Evolutionary conservation across 208 protist species (phyloP), one percentile per base, ranked within the genome.

Genomic region (Crithidia sp.): DNA sequence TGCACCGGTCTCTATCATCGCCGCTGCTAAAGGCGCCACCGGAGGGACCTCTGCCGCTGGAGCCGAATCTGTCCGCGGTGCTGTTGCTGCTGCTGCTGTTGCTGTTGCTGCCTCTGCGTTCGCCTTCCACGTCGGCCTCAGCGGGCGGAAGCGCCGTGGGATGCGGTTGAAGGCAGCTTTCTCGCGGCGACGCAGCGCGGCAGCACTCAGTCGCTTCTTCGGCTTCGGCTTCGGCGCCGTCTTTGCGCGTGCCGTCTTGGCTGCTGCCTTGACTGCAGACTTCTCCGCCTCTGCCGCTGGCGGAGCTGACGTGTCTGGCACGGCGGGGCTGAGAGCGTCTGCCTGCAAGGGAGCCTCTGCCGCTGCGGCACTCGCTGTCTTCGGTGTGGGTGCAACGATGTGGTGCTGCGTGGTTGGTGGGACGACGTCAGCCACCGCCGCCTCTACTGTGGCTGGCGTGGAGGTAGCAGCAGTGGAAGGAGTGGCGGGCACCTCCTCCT

Each of bases 171-270:
- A 54, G 12, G 73, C 73, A 0, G 73, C 57, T 13, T 71, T 10
- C 65, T 77, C 73, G 73, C 73, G 73, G 8, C 73, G 73, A 37
- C 73, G 65, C 43, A 67, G 60, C 17, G 73, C 73, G 6, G 73
- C 73, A 2, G 73, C 44, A 44, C 56, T 71, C 17, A 77, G 50
- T n/a, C 49, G 58, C 50, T 71, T 77, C 44, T 13, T 10, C 54
- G 16, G 62, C 12, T 58, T 45, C 50, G 16, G 62, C 12, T 58
- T 45, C 50, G 16, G 9, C 13, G 50, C 60, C 72, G 50, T 54
- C 72, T 68, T 70, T 54, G 56, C 37, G 28, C 17, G 40, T 7
- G 4, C 8, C 19, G 39, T 62, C n/a, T 41, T 50, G 4, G 53
- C 7, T 3, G 47, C 47, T 16, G 64, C 28, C 10, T 52, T 17